Evolutionary conservation across 2,329 filamentous ascomycete species (phyloP).

Genomic region (Colletotrichum cereale): DNA sequence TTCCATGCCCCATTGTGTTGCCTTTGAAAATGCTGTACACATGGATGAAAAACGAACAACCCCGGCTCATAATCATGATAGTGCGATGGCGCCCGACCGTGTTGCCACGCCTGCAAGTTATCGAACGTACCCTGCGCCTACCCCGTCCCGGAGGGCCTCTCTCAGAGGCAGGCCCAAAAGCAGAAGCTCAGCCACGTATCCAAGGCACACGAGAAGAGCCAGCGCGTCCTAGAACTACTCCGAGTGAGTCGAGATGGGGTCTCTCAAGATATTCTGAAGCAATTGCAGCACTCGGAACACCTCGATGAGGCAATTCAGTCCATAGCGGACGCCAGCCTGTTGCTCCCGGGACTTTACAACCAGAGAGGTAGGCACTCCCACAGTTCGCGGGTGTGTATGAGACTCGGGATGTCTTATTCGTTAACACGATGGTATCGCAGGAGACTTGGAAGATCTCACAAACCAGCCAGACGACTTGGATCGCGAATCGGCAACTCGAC

Average conservation of each 20-base stretch:
- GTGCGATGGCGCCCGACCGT: conserved; percentile 23
- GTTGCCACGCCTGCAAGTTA: not conserved
- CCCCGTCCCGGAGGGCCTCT: conserved; percentile 29
- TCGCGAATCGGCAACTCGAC: not conserved
- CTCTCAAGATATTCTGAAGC: conserved; percentile 16
- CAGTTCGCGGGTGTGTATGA: not conserved
- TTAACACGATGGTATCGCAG: not conserved
- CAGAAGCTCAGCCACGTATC: conserved; percentile 15
- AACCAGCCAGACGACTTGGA: not conserved
- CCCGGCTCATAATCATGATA: not conserved
- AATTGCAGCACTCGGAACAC: conserved; percentile 5
- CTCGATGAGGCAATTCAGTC: conserved; percentile 21
- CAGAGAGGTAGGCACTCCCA: not conserved
- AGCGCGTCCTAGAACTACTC: conserved; percentile 14
- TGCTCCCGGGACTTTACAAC: not conserved
- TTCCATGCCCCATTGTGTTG: not conserved
- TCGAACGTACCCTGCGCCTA: conserved; percentile 18
- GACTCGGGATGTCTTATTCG: not conserved
- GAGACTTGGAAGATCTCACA: not conserved
- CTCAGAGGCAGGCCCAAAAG: conserved; percentile 17
- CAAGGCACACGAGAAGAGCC: conserved; percentile 26
- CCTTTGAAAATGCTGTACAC: not conserved
- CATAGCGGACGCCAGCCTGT: conserved; percentile 18
- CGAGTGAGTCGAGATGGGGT: conserved; percentile 10
- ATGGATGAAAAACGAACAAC: not conserved